Evolutionary conservation across 2,329 filamentous ascomycete genomes (phyloP), one percentile per base, ranked within the genome.

Genomic region (Cytospora piceae): DNA sequence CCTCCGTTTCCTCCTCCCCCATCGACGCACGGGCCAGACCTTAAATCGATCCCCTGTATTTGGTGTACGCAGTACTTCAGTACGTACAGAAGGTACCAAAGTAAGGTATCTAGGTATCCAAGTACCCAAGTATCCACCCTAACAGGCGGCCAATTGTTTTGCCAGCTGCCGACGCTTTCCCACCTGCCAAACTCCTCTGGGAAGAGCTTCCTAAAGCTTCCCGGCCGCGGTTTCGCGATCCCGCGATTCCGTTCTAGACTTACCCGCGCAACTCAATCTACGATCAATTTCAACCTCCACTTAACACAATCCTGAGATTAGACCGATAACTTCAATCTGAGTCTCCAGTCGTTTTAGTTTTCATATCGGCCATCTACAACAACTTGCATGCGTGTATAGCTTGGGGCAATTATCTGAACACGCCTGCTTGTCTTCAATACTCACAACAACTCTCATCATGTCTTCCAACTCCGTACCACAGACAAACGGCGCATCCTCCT

Each of bases 401-500:
- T 7, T 14, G 4, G 31, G n/a, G 29, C 42, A 24, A 39, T 52
- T 29, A 42, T 17, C 39, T 42, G 22, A 32, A 37, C 32, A 32
- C 34, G 39, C 15, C 29, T 12, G 17, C 31, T 51, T 39, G 20
- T 37, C 31, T 11, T 15, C 42, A 31, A 57, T 32, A 34, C 34
- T 15, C 46, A 15, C 20, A 6, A 54, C 56, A 59, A 52, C 24
- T 22, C 58, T 63, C 56, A 72, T 70, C 20, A 78, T 78, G 72
- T 74, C 76, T 55, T n/a, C 66, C 31, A 34, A 60, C 15, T 70
- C 74, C 53, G 72, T 75, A 37, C 78, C 83, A 9, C 84, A 87
- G 71, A 79, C 83, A 12, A 88, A 88, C 72, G 86, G 85, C 68
- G 76, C 83, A 29, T 74, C 79, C 1, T 67, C 77, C 24, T 74